Conservation (phyloP, 345 rosid genomes). For the Dimocarpus longan region DNA sequence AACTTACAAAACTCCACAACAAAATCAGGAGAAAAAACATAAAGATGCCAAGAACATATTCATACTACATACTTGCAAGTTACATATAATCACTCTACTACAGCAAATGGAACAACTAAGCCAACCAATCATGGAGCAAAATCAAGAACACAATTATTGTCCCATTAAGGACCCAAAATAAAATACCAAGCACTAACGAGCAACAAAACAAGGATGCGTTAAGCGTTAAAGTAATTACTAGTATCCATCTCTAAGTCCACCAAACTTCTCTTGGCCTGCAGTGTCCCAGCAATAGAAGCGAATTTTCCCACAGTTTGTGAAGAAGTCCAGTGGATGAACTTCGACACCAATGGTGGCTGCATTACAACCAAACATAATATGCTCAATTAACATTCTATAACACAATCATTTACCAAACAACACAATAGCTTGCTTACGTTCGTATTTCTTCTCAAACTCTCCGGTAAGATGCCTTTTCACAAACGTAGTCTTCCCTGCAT, state of each 20-base stretch:
- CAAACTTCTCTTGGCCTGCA: constrained; percentile 57
- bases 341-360: constrained; percentile 57
- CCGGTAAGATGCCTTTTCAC: constrained; percentile 80
- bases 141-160: no score
- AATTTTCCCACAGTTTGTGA: constrained; percentile 50
- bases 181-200: not conserved
- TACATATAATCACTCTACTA: not conserved
- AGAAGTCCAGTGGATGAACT: constrained; percentile 56
- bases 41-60: not conserved
- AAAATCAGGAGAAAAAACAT: not conserved
- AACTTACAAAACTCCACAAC: no score
- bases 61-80: not conserved
- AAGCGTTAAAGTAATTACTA: not conserved
- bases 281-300: constrained; percentile 60
- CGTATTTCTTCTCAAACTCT: constrained; percentile 79
- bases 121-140: no score
- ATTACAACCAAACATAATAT: not conserved
- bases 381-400: not conserved
- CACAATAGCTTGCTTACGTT: constrained; percentile 47
- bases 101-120: not conserved
- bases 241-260: constrained; percentile 48
- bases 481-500: constrained; percentile 68
- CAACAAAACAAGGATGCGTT: no score
- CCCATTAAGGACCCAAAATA: no score
- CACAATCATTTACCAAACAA: not conserved